Evolutionary conservation across 129 eudicot genomes (phyloP).

Genomic region (Helichrysum umbraculigerum): DNA sequence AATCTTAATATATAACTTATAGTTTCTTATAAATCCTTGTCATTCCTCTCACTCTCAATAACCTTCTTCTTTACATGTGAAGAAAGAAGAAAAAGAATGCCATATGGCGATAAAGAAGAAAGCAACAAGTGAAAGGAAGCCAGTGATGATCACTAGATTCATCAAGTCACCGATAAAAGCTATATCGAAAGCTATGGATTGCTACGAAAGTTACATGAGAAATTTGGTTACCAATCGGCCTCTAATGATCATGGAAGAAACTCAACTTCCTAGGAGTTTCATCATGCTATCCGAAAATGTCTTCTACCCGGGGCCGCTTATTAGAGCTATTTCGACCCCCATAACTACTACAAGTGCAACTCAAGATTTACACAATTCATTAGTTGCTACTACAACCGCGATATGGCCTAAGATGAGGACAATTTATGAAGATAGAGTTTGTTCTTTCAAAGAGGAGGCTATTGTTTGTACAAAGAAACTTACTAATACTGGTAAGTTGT

Average conservation of each 20-base stretch:
- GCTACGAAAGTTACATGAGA: conserved; percentile 17
- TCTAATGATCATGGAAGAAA: neutral
- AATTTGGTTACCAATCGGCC: conserved; percentile 6
- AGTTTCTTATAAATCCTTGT: neutral
- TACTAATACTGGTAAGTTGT: neutral
- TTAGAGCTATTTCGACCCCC: neutral
- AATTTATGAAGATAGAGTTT: neutral
- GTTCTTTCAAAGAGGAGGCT: neutral
- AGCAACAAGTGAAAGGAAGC: conserved; percentile 9
- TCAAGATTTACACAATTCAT: neutral
- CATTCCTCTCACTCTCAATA: conserved; percentile 1
- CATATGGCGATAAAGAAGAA: conserved; percentile 1
- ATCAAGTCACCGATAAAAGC: conserved; percentile 24
- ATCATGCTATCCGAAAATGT: neutral
- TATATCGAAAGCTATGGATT: conserved; percentile 21
- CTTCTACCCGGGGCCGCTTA: neutral
- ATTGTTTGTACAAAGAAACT: neutral
- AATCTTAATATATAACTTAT: neutral
- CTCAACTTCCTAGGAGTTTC: neutral
- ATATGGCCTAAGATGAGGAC: neutral
- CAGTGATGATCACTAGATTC: conserved; percentile 7
- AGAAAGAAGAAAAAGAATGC: neutral
- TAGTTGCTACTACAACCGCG: neutral
- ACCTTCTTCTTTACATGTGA: neutral
- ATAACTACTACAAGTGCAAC: neutral